These are phyloP conservation scores for Dendrobium huoshanense DNA, from an alignment of 106 monocot genomes.

Conservation along the genomic window DNA sequence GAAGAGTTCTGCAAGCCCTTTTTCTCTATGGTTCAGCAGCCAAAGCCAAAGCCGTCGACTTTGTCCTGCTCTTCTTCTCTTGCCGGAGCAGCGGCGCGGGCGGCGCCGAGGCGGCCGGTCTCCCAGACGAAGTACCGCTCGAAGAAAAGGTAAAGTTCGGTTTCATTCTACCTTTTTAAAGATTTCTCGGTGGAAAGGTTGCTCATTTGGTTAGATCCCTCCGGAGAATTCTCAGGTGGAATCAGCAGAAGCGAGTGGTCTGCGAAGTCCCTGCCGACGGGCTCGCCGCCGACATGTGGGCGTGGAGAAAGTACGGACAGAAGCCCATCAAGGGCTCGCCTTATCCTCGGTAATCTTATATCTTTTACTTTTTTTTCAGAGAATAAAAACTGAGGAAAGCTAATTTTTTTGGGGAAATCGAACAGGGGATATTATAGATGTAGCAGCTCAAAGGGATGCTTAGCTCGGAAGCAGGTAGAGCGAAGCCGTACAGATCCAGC, in stretches of 20 bases:
- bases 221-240: constrained; percentile 34
- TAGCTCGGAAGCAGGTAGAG: constrained; percentile 85
- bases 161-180: not conserved
- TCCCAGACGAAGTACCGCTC: not conserved
- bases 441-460: constrained; percentile 83
- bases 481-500: constrained; percentile 50
- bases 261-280: constrained; percentile 57
- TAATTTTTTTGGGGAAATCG: not conserved
- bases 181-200: not conserved
- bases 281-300: constrained; percentile 68
- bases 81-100: not conserved
- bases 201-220: not conserved
- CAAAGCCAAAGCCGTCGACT: not conserved
- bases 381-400: not conserved
- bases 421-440: constrained; percentile 88
- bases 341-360: constrained; percentile 46
- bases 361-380: not conserved
- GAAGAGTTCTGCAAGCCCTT: constrained; percentile 47
- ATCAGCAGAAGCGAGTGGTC: constrained; percentile 74
- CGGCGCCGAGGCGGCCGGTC: not conserved
- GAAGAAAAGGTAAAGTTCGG: not conserved
- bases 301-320: constrained; percentile 95
- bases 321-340: constrained; percentile 97
- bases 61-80: not conserved
- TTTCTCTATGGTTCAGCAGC: constrained; percentile 16